These are phyloP conservation scores for Fusarium virguliforme DNA, from an alignment of 2,329 filamentous ascomycete genomes.

Conservation along the genomic window DNA sequence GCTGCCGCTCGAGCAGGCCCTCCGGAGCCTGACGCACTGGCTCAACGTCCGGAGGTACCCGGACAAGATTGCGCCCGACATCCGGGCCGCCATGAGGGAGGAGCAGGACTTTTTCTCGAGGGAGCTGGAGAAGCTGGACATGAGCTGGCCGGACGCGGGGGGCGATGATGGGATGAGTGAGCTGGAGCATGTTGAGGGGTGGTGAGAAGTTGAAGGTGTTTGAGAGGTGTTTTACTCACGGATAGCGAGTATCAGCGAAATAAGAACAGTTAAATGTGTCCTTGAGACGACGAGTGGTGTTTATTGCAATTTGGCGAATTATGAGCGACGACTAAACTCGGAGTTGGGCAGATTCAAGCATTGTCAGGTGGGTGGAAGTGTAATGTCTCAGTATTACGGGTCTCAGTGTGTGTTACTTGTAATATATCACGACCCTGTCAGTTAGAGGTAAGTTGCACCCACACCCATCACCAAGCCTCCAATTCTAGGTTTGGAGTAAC, in stretches of 20 bases:
- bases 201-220: slow-evolving; percentile 23
- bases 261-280: neutral
- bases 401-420: neutral
- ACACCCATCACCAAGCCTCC: neutral
- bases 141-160: slow-evolving; percentile 63
- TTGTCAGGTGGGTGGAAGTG: neutral
- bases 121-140: slow-evolving; percentile 81
- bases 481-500: neutral
- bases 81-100: slow-evolving; percentile 74
- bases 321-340: too few species aligned
- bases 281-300: neutral
- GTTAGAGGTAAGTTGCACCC: neutral
- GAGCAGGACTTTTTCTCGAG: slow-evolving; percentile 86
- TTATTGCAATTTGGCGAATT: neutral
- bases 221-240: slow-evolving; percentile 8
- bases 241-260: slow-evolving; percentile 1
- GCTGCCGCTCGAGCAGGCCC: slow-evolving; percentile 90
- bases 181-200: slow-evolving; percentile 55
- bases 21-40: slow-evolving; percentile 94
- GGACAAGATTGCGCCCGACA: slow-evolving; percentile 78
- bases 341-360: neutral
- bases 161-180: slow-evolving; percentile 56
- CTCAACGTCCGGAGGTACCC: slow-evolving; percentile 89
- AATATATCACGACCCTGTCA: neutral
- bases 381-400: neutral